A percentile compares a stretch with the other conserved stretches of the same genome.
Evolutionary conservation across 495 filamentous ascomycete species (phyloP).

Genomic region (Zalerion maritima): DNA sequence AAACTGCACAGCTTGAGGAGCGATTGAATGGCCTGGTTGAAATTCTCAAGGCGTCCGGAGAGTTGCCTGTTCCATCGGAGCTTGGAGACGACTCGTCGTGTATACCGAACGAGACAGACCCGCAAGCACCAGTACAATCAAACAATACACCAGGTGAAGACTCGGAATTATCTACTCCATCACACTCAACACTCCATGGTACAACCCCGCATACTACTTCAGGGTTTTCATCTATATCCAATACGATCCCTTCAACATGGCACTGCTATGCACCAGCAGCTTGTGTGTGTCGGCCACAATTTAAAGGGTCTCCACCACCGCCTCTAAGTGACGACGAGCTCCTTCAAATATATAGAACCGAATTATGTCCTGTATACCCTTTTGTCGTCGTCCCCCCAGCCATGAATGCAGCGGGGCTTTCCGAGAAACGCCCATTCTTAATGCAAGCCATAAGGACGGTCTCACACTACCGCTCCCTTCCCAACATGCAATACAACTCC

Average conservation of each 20-base stretch:
- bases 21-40: conserved; percentile 19
- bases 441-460: conserved; percentile 23
- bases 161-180: not conserved
- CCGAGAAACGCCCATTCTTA: conserved; percentile 16
- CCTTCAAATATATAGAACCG: conserved; percentile 17
- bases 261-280: conserved; percentile 14
- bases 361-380: conserved; percentile 21
- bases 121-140: not conserved
- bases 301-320: conserved; percentile 8
- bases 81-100: conserved; percentile 1
- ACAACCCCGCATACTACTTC: not conserved
- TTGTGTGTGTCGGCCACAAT: conserved; percentile 12
- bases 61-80: conserved; percentile 7
- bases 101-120: not conserved
- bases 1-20: conserved; percentile 20
- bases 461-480: conserved; percentile 21
- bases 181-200: not conserved
- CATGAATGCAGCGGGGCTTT: conserved; percentile 10
- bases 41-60: conserved; percentile 14
- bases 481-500: conserved; percentile 22
- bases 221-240: not conserved
- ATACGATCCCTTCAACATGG: conserved; percentile 10
- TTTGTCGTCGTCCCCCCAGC: conserved; percentile 22
- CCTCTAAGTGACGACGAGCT: conserved; percentile 20
- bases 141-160: conserved; percentile 1